Evolutionary conservation across 1,284 basidiomycete species (phyloP).

Genomic region (Rhodotorula sp.): DNA sequence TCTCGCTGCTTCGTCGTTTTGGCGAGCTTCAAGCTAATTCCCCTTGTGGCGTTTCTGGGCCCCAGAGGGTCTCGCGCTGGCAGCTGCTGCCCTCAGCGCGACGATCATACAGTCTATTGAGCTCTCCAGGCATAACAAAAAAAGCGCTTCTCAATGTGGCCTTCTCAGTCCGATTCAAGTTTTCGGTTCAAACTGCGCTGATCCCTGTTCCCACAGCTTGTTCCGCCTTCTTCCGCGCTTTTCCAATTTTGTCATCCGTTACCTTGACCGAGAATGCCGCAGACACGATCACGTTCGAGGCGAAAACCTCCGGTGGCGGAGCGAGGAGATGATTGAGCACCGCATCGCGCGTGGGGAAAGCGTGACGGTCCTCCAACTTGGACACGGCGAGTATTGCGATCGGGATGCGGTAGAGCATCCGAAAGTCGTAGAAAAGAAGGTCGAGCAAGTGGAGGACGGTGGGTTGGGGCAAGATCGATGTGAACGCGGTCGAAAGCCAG

Average conservation of each 20-base stretch:
- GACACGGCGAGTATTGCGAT: slow-evolving; percentile 69
- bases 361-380: slow-evolving; percentile 60
- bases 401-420: slow-evolving; percentile 75
- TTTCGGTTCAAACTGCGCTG: too few species aligned
- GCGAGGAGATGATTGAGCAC: slow-evolving; percentile 57
- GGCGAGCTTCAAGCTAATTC: too few species aligned
- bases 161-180: too few species aligned
- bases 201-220: not conserved
- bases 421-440: slow-evolving; percentile 75
- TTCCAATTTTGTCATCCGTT: slow-evolving; percentile 76
- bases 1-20: too few species aligned
- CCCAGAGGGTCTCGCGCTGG: too few species aligned
- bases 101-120: too few species aligned
- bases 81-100: too few species aligned
- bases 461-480: slow-evolving; percentile 70
- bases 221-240: slow-evolving; percentile 47
- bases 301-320: slow-evolving; percentile 51
- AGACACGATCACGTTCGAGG: slow-evolving; percentile 54
- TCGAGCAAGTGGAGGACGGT: slow-evolving; percentile 81
- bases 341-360: slow-evolving; percentile 39
- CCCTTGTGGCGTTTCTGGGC: too few species aligned
- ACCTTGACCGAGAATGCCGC: slow-evolving; percentile 58
- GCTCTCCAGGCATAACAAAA: too few species aligned
- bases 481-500: slow-evolving; percentile 60
- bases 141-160: too few species aligned